These are phyloP conservation scores for Coemansia sp. DNA, from an alignment of 192 early-diverging fungal species.

Conservation along the genomic window DNA sequence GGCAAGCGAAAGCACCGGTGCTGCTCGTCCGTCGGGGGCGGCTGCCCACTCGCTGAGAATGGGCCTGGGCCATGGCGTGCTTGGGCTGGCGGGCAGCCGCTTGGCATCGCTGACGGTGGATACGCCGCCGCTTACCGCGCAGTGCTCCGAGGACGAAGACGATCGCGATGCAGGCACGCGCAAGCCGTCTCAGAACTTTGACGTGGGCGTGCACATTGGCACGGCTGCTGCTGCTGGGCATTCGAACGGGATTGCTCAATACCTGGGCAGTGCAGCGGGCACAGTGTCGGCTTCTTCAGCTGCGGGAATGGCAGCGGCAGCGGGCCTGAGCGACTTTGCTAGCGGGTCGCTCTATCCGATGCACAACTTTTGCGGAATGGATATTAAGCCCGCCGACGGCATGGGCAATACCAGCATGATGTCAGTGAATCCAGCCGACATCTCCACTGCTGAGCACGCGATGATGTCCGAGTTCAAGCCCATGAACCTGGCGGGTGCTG, in stretches of 20 bases:
- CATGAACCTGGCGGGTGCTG: conserved; percentile 2
- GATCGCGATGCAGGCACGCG: conserved; percentile 19
- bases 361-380: conserved; percentile 8
- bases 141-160: conserved; percentile 47
- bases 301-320: background rate
- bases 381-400: background rate
- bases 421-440: conserved; percentile 27
- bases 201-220: conserved; percentile 9
- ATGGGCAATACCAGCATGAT: background rate
- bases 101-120: conserved; percentile 10
- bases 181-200: conserved; percentile 28
- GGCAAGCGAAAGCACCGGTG: too few species aligned
- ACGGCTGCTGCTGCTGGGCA: conserved; percentile 1
- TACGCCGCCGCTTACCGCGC: conserved; percentile 42
- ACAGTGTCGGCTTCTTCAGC: background rate
- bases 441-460: background rate
- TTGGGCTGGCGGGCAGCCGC: conserved; percentile 21
- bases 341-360: conserved; percentile 7
- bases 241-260: conserved; percentile 6
- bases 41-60: conserved; percentile 19
- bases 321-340: conserved; percentile 7
- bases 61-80: conserved; percentile 36
- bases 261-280: conserved; percentile 6
- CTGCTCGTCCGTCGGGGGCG: too few species aligned
- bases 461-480: too few species aligned